Evolutionary conservation across 306 rosid genomes (phyloP).

Genomic region (Dicorynia guianensis): DNA sequence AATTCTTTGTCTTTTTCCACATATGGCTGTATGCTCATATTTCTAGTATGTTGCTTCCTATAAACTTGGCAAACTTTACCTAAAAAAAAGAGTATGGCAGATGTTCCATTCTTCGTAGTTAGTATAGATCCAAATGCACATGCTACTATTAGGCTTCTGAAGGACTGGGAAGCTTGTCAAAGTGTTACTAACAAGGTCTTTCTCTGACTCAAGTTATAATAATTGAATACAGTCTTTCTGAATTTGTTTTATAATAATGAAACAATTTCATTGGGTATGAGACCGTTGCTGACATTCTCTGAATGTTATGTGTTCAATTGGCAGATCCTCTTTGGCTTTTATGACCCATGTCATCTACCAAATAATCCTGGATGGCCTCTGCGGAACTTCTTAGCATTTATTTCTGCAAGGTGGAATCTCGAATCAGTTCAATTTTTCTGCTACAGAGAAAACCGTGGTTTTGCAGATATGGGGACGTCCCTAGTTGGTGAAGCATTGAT

Average conservation of each 20-base stretch:
- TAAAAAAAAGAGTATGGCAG: constrained; percentile 58
- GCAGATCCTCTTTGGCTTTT: constrained; percentile 94
- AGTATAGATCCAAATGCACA: constrained; percentile 62
- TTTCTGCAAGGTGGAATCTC: constrained; percentile 79
- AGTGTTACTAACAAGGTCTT: constrained; percentile 68
- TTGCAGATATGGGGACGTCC: constrained; percentile 81
- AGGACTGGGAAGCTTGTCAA: constrained; percentile 78
- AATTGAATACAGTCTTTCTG: constrained; percentile 28
- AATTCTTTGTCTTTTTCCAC: constrained; percentile 17
- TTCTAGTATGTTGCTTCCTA: constrained; percentile 12
- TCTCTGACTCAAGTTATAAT: constrained; percentile 39
- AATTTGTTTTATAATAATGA: constrained; percentile 31
- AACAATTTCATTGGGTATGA: constrained; percentile 26
- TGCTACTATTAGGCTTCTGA: constrained; percentile 72
- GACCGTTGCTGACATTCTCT: constrained; percentile 33
- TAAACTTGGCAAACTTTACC: constrained; percentile 30
- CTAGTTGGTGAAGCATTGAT: constrained; percentile 87
- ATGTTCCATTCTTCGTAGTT: constrained; percentile 83
- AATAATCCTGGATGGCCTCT: constrained; percentile 97
- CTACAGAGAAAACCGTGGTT: constrained; percentile 96
- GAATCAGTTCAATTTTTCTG: constrained; percentile 72
- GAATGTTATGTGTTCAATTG: constrained; percentile 44
- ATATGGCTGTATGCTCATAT: constrained; percentile 2
- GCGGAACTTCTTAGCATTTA: constrained; percentile 89
- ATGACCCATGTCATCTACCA: constrained; percentile 92